Evolutionary conservation across 2,329 filamentous ascomycete genomes (phyloP), one percentile per base, ranked within the genome.

Genomic region (Ascochyta rabiei): DNA sequence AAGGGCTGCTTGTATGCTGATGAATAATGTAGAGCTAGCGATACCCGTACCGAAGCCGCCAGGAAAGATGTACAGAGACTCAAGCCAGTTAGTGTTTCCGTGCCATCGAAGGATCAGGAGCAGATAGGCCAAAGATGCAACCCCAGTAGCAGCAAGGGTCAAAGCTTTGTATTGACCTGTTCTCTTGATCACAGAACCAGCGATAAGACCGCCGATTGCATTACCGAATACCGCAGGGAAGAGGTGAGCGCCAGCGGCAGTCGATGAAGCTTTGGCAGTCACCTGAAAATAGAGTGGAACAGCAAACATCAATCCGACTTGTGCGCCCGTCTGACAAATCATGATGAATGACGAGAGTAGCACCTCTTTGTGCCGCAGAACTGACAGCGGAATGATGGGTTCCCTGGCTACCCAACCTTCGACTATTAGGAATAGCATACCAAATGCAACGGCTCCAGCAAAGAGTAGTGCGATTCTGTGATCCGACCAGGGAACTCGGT

Each of bases 211-310:
- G 1, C 87, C 88, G 0, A 85, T 55, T 0, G 87, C 84, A 61
- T 91, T 90, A 0, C 88, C 88, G 0, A 83, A 72, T 0, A 91
- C 86, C 0, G 88, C 85, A 0, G 88, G 88, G 35, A 90, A 80
- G 0, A 91, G 76, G 62, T 89, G 85, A 0, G 82, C 76, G 2
- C 82, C 82, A 0, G 87, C 86, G 1, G 77, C 74, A 0, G 86
- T 85, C 39, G 82, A 85, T 0, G 83, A 85, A 2, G 80, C 81
- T 0, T 79, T 75, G 5, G 81, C 75, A 0, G 86, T 87, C 1
- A 88, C 82, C 53, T 89, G 85, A 59, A 90, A 91, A 72, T 90
- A 90, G 0, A 90, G 72, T 0, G 88, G 88, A 0, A 90, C 81
- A 0, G 82, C 81, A 48, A 86, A 87, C 83, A 89, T 86, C 67